Base-by-base conservation (phyloP, 176 grass and related monocot species). In the Rhipidocladum racemiflorum region DNA sequence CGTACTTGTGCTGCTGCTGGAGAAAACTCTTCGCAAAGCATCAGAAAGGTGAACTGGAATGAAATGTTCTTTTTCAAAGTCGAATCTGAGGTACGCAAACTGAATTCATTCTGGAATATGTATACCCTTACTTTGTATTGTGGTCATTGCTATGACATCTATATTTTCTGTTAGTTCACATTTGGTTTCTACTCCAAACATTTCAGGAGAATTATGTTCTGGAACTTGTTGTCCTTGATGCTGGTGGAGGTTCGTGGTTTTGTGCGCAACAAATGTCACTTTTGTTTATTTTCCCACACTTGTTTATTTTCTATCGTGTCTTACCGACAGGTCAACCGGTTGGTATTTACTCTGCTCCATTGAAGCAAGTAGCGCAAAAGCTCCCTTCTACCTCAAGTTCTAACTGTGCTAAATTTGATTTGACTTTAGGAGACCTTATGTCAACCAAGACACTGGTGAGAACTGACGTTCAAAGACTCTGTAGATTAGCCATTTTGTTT, bases 21-120 rank as follows among this genome's bases (percentile, higher is more conserved):
- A 59, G 70, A 93, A 81, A 71, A 70, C 61, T 91, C 56, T 42
- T 88, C 79, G 0, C 84, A 78, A 61, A 86, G 73, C 57, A 89
- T 81, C 48, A 88, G 78, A 71, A 87, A 79, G 30, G 84, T 94
- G 68, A 79, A 73, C 40, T 97, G 95, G 95, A 87, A 90, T 27
- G 95, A 97, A 88, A 94, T 97, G 88, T 97, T 97, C 77, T 97
- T 94, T 77, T 94, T 94, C 87, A 97, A 93, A 91, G 84, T 97
- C 6, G 74, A 91, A 81, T 65, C 65, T 27, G 81, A 80, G 92
- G 95, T 97, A 84, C 84, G 84, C 87, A 68, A 79, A 56, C 21
- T 9, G 46, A 55, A 24, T 8, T 15, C 27, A 28, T 75, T 61
- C 38, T 46, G 39, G 3, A 43, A 72, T 78, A 49, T 68, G 16